Evolutionary conservation across 768 basidiomycete genomes (phyloP), one percentile per base, ranked within the genome.

Genomic region (Sistotremastrum niveocremeum): DNA sequence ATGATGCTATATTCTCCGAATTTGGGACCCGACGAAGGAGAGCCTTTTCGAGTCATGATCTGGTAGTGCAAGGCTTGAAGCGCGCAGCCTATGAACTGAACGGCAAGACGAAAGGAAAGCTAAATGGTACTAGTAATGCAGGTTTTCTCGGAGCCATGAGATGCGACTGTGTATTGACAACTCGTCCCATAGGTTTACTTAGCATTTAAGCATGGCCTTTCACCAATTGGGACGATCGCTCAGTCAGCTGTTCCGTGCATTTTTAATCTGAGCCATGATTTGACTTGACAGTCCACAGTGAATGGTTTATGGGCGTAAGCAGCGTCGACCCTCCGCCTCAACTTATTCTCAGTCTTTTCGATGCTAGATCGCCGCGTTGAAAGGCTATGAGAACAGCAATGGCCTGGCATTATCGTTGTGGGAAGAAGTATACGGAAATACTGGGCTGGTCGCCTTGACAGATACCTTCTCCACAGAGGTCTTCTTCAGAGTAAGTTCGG

Each of bases 71-170:
- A 34, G 72, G 74, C 1, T 65, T 99, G 41, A 58, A 82, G 41
- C 71, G 71, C n/a, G 93, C 84, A 30, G 62, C 71, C 29, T 67
- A 70, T 34, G 75, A 75, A 29, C 58, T 64, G 9, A 49, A 53
- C 35, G 51, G 54, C 54, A n/a, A 57, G 67, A 46, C 52, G 5
- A 29, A 54, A 44, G 87, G 89, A 2, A 66, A 64, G 37, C 60
- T 91, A n/a, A 60, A 65, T 31, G 91, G 91, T 11, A 97, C 94
- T 1, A 90, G 87, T 54, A 99, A 99, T 62, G 94, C 94, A 58
- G 49, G 70, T 51, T 10, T 37, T 6, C 33, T 40, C 6, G 34
- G 32, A n/a, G 36, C 39, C 37, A 8, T 42, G 20, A 41, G 20
- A 12, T 34, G 10, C 4, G 6, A n/a, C 45, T 44, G 29, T 45